phyloP scores from a whole-genome alignment of 805 yeast genomes.

The Candida succiphila region DNA sequence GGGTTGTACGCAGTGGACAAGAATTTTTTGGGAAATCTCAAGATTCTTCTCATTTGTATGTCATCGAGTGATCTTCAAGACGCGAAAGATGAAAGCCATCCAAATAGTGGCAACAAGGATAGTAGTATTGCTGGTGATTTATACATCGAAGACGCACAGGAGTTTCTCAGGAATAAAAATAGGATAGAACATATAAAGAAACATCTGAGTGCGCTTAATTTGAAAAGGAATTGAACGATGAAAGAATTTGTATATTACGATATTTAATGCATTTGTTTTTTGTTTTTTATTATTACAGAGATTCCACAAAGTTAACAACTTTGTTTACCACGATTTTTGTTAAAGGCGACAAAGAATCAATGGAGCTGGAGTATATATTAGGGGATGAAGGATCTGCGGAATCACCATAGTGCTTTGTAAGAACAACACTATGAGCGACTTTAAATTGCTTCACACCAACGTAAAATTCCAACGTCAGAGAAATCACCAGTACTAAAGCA shows the following conservation, averaged over 20 bases:
- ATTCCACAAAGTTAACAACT: slow-evolving; percentile 14
- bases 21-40: slow-evolving; percentile 23
- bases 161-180: slow-evolving; percentile 1
- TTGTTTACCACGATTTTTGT: slow-evolving; percentile 13
- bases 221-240: not conserved
- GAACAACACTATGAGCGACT: slow-evolving; percentile 6
- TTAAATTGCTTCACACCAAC: slow-evolving; percentile 42
- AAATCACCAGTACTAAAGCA: slow-evolving; percentile 55
- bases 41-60: slow-evolving; percentile 23
- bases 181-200: slow-evolving; percentile 1
- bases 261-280: not conserved
- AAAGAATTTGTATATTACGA: not conserved
- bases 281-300: slow-evolving; percentile 4
- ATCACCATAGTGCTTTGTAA: no score
- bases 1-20: slow-evolving; percentile 20
- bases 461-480: slow-evolving; percentile 63
- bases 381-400: no score
- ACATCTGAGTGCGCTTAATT: not conserved
- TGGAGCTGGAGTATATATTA: slow-evolving; percentile 2
- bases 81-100: not conserved
- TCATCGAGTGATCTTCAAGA: slow-evolving; percentile 7
- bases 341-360: slow-evolving; percentile 15
- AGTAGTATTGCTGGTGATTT: not conserved
- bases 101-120: not conserved
- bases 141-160: not conserved